Evolutionary conservation across 306 rosid species (phyloP).

Genomic region (Castanea crenata): DNA sequence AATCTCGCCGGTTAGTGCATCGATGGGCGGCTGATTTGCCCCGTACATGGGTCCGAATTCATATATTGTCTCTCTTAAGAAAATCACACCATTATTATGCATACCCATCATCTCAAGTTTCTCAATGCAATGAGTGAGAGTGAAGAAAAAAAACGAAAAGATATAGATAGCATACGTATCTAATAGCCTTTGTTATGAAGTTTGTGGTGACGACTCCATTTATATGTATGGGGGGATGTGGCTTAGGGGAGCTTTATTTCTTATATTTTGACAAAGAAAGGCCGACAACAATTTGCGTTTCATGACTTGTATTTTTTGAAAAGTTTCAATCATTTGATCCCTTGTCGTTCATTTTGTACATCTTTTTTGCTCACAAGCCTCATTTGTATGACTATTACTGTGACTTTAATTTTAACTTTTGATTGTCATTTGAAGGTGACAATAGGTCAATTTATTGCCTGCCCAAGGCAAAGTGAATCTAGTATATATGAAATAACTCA

Average conservation of each 20-base stretch:
- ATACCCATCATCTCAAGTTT: too few relatives aligned
- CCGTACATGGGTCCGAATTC: not conserved
- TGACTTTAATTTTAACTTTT: too few relatives aligned
- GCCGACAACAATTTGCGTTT: not conserved
- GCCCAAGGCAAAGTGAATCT: too few relatives aligned
- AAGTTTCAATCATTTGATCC: not conserved
- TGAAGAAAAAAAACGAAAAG: not conserved
- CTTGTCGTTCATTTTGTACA: not conserved
- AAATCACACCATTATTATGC: not conserved
- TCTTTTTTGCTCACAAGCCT: not conserved
- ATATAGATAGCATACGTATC: not conserved
- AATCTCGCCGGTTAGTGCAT: constrained; percentile 1
- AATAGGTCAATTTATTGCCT: too few relatives aligned
- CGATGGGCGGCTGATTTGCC: constrained; percentile 19
- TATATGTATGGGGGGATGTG: not conserved
- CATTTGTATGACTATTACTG: too few relatives aligned
- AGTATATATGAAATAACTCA: too few relatives aligned
- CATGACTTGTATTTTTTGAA: not conserved
- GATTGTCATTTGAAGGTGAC: too few relatives aligned
- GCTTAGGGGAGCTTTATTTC: not conserved
- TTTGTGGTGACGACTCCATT: too few relatives aligned
- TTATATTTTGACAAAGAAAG: not conserved
- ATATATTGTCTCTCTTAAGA: not conserved
- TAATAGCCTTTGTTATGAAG: too few relatives aligned
- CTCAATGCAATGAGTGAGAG: not conserved